Conservation (phyloP, 768 basidiomycete species). For the Chalciporus sphaerocephalus region DNA sequence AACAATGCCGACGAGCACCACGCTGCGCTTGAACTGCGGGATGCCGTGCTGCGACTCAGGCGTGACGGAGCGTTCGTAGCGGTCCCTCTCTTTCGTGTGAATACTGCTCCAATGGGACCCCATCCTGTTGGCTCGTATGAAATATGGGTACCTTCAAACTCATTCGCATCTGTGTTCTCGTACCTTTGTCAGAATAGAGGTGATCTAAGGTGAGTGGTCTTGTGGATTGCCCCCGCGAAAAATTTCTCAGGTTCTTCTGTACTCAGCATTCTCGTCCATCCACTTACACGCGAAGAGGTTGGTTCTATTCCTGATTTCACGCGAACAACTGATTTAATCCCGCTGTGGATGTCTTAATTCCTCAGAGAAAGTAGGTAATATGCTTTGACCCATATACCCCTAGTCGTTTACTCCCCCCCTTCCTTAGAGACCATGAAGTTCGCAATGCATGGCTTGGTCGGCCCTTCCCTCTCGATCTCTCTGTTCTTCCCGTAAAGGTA, state of each 20-base stretch:
- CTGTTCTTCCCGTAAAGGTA: conserved; percentile 46
- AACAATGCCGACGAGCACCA: conserved; percentile 56
- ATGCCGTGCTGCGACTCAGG: conserved; percentile 65
- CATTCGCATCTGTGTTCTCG: conserved; percentile 72
- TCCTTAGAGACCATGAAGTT: conserved; percentile 60
- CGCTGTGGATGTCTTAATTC: not conserved
- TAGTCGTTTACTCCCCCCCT: not conserved
- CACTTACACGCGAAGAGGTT: conserved; percentile 67
- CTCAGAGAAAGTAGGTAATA: conserved; percentile 47
- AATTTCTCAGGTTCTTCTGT: not conserved
- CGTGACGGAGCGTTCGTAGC: conserved; percentile 77
- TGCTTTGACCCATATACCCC: not conserved
- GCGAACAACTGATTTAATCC: not conserved
- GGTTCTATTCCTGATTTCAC: conserved; percentile 16
- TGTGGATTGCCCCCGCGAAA: not conserved
- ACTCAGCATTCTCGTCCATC: conserved; percentile 68
- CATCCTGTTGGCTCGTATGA: conserved; percentile 73
- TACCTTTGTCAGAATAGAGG: conserved; percentile 69
- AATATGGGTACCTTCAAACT: conserved; percentile 74
- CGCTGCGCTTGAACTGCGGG: conserved; percentile 62
- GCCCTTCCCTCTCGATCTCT: conserved; percentile 62
- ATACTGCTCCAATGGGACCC: conserved; percentile 63
- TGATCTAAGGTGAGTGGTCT: conserved; percentile 49
- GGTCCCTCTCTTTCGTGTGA: conserved; percentile 70
- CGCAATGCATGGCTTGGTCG: conserved; percentile 73